Evolutionary conservation across 2,329 filamentous ascomycete species (phyloP).

Genomic region (Pestalotiopsis sp.): DNA sequence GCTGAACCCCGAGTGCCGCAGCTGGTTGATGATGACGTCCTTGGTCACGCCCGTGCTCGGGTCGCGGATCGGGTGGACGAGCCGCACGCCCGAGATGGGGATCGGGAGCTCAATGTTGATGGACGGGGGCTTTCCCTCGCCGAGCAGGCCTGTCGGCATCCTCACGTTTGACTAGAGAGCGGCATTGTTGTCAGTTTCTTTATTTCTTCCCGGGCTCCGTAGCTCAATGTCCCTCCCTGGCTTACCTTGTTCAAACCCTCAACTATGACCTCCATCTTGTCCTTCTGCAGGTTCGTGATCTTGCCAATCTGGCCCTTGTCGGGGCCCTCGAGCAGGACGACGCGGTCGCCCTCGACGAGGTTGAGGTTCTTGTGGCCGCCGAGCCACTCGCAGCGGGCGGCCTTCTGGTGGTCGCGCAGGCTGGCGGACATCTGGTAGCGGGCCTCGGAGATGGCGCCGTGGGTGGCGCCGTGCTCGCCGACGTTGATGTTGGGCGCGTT

Average conservation of each 20-base stretch:
- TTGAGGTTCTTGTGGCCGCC: conserved; percentile 59
- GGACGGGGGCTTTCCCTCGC: conserved; percentile 37
- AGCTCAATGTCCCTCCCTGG: not conserved
- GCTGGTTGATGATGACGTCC: conserved; percentile 77
- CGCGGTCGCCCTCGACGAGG: conserved; percentile 72
- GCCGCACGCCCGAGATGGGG: conserved; percentile 72
- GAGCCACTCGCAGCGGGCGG: conserved; percentile 55
- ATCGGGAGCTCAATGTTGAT: conserved; percentile 57
- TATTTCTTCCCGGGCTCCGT: not conserved
- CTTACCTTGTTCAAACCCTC: conserved; percentile 65
- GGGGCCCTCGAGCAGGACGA: conserved; percentile 76
- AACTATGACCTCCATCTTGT: conserved; percentile 61
- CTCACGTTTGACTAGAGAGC: conserved; percentile 37
- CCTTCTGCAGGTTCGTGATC: conserved; percentile 59
- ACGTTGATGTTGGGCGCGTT: conserved; percentile 77
- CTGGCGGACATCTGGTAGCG: conserved; percentile 24
- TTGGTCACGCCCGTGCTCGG: conserved; percentile 62
- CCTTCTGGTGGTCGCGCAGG: conserved; percentile 38
- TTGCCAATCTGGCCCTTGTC: conserved; percentile 83
- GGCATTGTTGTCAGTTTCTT: not conserved
- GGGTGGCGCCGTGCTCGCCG: conserved; percentile 56
- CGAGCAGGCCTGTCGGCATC: conserved; percentile 41
- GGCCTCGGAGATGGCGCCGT: conserved; percentile 55
- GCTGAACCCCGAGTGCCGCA: conserved; percentile 55
- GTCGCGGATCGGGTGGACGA: conserved; percentile 76